phyloP scores from a whole-genome alignment of 2,329 filamentous ascomycete species.

The Waltergamsia citrina region DNA sequence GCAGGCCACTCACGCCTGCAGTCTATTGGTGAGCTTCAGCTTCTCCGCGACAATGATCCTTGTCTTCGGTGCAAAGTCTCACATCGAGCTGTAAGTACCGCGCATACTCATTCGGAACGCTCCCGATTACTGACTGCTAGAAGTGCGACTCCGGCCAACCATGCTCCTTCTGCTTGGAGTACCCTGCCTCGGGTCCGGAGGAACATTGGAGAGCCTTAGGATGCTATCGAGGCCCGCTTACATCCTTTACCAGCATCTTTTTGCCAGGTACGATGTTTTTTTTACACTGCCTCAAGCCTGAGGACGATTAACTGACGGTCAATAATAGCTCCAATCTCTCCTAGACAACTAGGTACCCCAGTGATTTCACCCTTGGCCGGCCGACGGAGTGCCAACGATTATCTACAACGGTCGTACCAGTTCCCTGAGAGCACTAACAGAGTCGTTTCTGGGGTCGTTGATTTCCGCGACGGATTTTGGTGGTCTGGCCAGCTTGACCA shows the following conservation, averaged over 20 bases:
- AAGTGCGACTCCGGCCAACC: conserved; percentile 43
- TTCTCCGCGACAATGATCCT: conserved; percentile 34
- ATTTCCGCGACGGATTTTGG: conserved; percentile 50
- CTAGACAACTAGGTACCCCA: conserved; percentile 38
- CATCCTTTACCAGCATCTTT: conserved; percentile 36
- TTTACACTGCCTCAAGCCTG: background rate
- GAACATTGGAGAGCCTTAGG: conserved; percentile 40
- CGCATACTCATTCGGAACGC: background rate
- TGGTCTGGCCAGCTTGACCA: conserved; percentile 40
- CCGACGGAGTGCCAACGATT: conserved; percentile 41
- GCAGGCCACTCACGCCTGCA: conserved; percentile 42
- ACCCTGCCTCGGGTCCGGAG: conserved; percentile 22
- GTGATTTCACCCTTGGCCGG: conserved; percentile 38
- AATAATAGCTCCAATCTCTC: conserved; percentile 33
- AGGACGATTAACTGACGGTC: too few relatives aligned
- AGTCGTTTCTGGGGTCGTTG: conserved; percentile 34
- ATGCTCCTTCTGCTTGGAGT: conserved; percentile 35
- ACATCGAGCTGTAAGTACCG: conserved; percentile 31
- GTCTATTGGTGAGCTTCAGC: conserved; percentile 46
- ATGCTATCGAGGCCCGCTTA: conserved; percentile 39
- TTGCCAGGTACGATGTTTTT: conserved; percentile 32
- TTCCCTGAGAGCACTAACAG: conserved; percentile 27
- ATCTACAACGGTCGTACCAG: conserved; percentile 35
- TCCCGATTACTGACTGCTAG: background rate
- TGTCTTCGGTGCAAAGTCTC: conserved; percentile 42